These are phyloP conservation scores for Salix arbutifolia DNA, from an alignment of 345 rosid species.

Conservation along the genomic window DNA sequence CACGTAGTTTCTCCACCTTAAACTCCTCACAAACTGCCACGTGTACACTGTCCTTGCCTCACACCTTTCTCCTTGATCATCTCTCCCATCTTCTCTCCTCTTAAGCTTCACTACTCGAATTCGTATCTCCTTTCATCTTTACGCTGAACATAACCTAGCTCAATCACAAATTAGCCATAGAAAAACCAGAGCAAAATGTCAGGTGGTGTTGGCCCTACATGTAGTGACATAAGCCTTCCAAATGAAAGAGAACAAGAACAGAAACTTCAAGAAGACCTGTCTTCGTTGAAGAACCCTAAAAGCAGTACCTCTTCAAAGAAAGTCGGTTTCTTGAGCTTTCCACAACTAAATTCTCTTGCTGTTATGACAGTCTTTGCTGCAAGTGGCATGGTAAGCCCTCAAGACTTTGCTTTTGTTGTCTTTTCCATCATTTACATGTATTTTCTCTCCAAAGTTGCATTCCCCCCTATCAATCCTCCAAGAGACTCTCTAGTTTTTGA, in stretches of 20 bases:
- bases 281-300: conserved; percentile 11
- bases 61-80: neutral
- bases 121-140: neutral
- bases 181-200: conserved; percentile 42
- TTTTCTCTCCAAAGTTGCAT: conserved; percentile 54
- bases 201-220: conserved; percentile 67
- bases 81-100: neutral
- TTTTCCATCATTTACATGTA: conserved; percentile 56
- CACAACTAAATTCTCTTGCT: conserved; percentile 63
- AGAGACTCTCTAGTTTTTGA: conserved; percentile 38
- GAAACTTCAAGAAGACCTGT: conserved; percentile 12
- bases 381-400: conserved; percentile 54
- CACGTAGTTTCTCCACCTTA: conserved; percentile 18
- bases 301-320: conserved; percentile 1
- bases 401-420: conserved; percentile 54
- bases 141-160: neutral
- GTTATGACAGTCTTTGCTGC: conserved; percentile 54
- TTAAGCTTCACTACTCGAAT: neutral
- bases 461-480: conserved; percentile 37
- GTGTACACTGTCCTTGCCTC: conserved; percentile 16
- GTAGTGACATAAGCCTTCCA: conserved; percentile 51
- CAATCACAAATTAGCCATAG: neutral
- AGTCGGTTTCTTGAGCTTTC: conserved; percentile 42
- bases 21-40: conserved; percentile 13
- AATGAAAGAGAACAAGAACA: conserved; percentile 35